These are phyloP conservation scores for Asclepias syriaca DNA, from an alignment of 257 asterid genomes.

Conservation along the genomic window DNA sequence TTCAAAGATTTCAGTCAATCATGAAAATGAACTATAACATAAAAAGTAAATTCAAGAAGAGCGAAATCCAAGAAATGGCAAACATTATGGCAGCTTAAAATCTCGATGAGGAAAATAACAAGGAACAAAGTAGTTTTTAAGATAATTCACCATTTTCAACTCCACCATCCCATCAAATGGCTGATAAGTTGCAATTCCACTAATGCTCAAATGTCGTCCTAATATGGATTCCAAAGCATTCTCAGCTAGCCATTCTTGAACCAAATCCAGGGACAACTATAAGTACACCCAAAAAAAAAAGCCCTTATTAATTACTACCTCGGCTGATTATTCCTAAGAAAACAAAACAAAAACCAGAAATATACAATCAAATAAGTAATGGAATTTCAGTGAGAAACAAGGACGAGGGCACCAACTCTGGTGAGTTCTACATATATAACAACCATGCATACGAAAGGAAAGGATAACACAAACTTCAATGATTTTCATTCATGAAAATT, in stretches of 20 bases:
- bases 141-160: slow-evolving; percentile 45
- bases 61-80: neutral
- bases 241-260: slow-evolving; percentile 51
- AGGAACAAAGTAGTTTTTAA: neutral
- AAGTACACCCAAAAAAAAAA: slow-evolving; percentile 6
- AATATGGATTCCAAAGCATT: slow-evolving; percentile 31
- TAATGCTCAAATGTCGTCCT: slow-evolving; percentile 32
- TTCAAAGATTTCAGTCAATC: neutral
- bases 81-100: neutral
- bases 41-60: neutral
- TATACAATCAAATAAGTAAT: neutral
- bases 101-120: neutral
- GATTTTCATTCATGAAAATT: neutral
- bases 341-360: neutral
- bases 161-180: slow-evolving; percentile 59
- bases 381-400: neutral
- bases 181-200: slow-evolving; percentile 42
- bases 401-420: neutral
- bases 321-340: neutral
- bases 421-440: neutral
- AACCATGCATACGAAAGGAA: slow-evolving; percentile 4
- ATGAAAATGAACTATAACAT: neutral
- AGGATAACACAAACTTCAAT: too few relatives aligned
- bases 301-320: neutral
- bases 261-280: slow-evolving; percentile 47